Base-by-base conservation (phyloP, 2,329 filamentous ascomycete species). In the Aspergillus udagawae region DNA sequence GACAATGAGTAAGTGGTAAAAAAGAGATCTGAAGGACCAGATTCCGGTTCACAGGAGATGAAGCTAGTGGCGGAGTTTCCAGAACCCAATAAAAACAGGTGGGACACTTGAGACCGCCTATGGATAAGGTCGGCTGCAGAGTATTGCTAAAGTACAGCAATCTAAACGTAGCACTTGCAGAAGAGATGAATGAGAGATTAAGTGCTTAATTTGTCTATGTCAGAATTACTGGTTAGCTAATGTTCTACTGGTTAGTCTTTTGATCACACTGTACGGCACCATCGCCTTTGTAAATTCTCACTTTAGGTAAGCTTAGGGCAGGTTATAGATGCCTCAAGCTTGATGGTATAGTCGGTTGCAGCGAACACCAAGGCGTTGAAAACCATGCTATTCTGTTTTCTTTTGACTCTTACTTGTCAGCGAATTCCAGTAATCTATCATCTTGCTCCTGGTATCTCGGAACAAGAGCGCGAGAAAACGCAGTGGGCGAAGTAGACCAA, bases 61-160 rank as follows among this genome's bases (percentile, higher is more conserved):
- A 52, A 50, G 55, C 44, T 57, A 63, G 63, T 65, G 63, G 63
- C 63, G 63, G 63, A 65, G 63, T 64, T 58, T 52, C 41, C 51
- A 58, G 53, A 60, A 57, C 58, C 63, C 63, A 65, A 65, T 61
- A 61, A 66, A 60, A 51, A 35, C 23, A 35, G 23, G 49, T 51
- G 29, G 35, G 27, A 32, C 21, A 47, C 21, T 14, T 14, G 23
- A 47, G 44, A 47, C 44, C 42, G 42, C 42, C 44, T 47, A 23
- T 27, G 21, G 12, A 14, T 47, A 14, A 25, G 8, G 44, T 25
- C 4, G 12, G 14, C 32, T 38, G 32, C 32, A 17, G 32, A 38
- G 32, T 38, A 38, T 17, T 17, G 32, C 14, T 38, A 4, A 17
- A 17, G 32, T 38, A 17, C 14, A 38, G 14, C 32, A 38, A 38